Base-by-base conservation (phyloP, 1,284 basidiomycete species). In the Apiotrichum gamsii region DNA sequence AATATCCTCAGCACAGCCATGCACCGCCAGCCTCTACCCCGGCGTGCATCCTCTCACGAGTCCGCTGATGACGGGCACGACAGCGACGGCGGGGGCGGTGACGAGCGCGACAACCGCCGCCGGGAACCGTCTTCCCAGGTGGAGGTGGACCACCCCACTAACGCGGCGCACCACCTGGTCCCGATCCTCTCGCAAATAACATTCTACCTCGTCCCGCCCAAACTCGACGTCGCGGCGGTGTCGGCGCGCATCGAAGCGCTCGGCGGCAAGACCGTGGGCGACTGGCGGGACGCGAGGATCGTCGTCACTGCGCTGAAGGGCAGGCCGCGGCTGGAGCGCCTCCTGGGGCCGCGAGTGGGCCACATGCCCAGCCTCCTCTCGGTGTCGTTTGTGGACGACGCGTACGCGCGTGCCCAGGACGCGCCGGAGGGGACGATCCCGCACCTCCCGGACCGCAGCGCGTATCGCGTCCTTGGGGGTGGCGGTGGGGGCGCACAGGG, bases 181-280 rank as follows among this genome's bases (percentile, higher is more conserved):
- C 67, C 64, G 5, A 54, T 72, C 5, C 60, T 72, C 20, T 58
- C 67, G 4, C 57, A 60, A 39, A 47, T 73, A 1, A 47, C 61
- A 9, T 64, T 73, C 33, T 62, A 65, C 40, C 52, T 73, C 28
- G 45, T 73, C 1, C 57, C 67, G 0, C 64, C 65, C n/a, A 72
- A 72, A 34, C 45, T 72, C 15, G 66, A 69, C 18, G 19, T 49
- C 8, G 34, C 45, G 9, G 16, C 18, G 19, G 13, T 44, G 29
- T 44, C 49, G 25, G 55, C 61, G 14, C 54, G 56, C 25, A 64
- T 72, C 23, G 62, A 62, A 16, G 61, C 61, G n/a, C 56, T 73
- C 4, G 71, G 69, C 6, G 71, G 69, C 15, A 47, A 45, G 30
- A 51, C 54, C n/a, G 58, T 62, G 0, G 23, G 32, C 5, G 35